Percentiles rank a stretch among this genome's conserved stretches.
Evolutionary conservation across 345 rosid species (phyloP).

Genomic region (Murraya paniculata): DNA sequence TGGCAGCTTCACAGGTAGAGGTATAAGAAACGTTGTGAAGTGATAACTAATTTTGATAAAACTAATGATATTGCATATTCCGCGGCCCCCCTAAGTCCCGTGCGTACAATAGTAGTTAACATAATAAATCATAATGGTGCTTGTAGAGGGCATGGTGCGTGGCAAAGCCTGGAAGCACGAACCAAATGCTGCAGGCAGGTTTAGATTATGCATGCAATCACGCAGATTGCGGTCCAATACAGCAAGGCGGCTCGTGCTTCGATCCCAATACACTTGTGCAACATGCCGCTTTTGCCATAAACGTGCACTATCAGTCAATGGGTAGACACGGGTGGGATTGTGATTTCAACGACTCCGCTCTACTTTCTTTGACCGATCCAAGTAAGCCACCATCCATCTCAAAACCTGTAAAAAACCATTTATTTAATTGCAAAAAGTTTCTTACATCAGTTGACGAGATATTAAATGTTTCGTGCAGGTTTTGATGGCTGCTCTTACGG

Average conservation of each 20-base stretch:
- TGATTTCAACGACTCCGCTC: neutral
- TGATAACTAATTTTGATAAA: no score
- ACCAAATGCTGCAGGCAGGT: neutral
- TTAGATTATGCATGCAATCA: neutral
- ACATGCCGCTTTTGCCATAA: neutral
- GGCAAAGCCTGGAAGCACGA: neutral
- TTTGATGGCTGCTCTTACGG: conserved; percentile 17
- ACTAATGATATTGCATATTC: no score
- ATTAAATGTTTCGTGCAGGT: conserved; percentile 17
- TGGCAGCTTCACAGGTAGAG: neutral
- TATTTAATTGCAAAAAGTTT: neutral
- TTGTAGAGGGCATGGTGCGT: neutral
- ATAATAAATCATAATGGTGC: neutral
- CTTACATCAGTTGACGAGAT: no score
- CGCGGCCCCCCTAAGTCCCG: no score
- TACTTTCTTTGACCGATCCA: neutral
- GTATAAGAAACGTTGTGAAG: neutral
- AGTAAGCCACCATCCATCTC: neutral
- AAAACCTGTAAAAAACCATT: neutral
- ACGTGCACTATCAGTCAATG: neutral
- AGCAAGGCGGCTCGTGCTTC: neutral
- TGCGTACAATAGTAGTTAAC: no score
- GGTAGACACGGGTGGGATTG: neutral
- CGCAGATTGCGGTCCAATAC: neutral
- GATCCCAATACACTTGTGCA: neutral